A percentile compares a stretch with the other conserved stretches of the same genome.
Conservation (phyloP, 176 grass and related monocot species). For the Carex cristatella region DNA sequence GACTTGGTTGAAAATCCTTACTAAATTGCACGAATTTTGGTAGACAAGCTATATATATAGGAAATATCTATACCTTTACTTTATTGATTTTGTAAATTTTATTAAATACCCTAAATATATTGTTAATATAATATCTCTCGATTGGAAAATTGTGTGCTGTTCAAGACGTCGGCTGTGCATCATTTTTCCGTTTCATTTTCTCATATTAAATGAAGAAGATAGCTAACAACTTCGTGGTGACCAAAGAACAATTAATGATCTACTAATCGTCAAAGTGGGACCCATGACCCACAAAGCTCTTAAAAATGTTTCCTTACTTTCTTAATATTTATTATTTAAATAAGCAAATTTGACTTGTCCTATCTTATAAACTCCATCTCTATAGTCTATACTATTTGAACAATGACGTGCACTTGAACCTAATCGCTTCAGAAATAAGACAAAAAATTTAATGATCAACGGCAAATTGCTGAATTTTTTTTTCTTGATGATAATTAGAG, state of each 20-base stretch:
- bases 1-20: neutral
- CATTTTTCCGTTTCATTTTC: neutral
- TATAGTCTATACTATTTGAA: neutral
- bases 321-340: neutral
- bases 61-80: neutral
- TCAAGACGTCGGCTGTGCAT: neutral
- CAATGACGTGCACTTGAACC: neutral
- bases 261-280: neutral
- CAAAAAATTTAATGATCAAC: neutral
- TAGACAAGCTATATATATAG: neutral
- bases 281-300: constrained; percentile 1
- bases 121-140: too few species aligned
- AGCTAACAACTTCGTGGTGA: neutral
- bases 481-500: neutral
- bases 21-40: neutral
- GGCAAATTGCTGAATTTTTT: neutral
- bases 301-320: neutral
- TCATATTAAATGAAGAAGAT: neutral
- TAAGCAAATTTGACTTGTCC: constrained; percentile 2
- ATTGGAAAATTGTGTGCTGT: neutral
- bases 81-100: neutral
- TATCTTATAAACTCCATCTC: neutral
- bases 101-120: neutral
- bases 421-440: neutral
- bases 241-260: neutral